phyloP scores from a whole-genome alignment of 306 rosid genomes.

The Vicia sativa region DNA sequence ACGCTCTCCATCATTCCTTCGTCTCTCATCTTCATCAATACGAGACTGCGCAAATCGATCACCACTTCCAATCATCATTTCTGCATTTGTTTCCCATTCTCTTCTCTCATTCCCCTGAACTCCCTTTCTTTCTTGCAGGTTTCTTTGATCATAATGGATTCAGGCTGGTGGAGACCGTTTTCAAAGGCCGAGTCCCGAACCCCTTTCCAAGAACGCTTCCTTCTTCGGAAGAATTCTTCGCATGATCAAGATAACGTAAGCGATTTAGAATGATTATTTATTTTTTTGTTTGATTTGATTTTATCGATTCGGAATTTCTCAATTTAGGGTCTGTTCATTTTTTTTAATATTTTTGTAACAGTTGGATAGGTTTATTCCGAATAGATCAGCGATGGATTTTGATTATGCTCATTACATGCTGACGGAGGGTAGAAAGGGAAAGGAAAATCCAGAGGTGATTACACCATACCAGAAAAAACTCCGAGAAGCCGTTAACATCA shows the following conservation, averaged over 20 bases:
- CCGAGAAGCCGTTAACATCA: conserved; percentile 71
- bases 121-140: background rate
- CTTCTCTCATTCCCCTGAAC: background rate
- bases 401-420: conserved; percentile 56
- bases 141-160: conserved; percentile 35
- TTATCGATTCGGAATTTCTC: background rate
- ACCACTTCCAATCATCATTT: background rate
- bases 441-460: conserved; percentile 58
- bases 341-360: conserved; percentile 25
- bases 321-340: background rate
- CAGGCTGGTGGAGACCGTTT: conserved; percentile 38
- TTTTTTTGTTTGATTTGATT: background rate
- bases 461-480: conserved; percentile 62
- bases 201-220: conserved; percentile 33
- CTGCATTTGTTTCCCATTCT: background rate
- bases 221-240: conserved; percentile 6
- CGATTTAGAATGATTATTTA: background rate
- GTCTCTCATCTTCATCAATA: background rate
- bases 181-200: conserved; percentile 22
- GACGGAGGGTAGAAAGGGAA: conserved; percentile 51
- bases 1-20: background rate
- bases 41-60: background rate
- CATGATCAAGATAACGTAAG: conserved; percentile 50
- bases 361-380: conserved; percentile 63
- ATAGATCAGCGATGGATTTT: conserved; percentile 59